Evolutionary conservation across 768 basidiomycete genomes (phyloP).

Genomic region (Albatrellus ellisii): DNA sequence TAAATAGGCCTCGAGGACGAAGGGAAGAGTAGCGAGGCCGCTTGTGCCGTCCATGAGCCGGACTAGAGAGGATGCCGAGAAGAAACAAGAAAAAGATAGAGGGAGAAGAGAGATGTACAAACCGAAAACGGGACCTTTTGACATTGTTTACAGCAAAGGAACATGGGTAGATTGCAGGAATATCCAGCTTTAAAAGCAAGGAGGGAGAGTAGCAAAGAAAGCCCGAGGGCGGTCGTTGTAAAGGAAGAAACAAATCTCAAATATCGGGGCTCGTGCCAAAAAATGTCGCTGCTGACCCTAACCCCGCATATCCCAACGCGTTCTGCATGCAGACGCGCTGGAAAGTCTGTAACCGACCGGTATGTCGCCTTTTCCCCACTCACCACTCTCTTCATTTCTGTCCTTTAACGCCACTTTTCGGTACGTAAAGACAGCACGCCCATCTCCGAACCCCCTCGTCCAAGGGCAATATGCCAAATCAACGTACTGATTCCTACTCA

Average conservation of each 20-base stretch:
- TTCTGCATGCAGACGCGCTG: too few species aligned
- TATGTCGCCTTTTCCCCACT: too few species aligned
- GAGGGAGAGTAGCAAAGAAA: constrained; percentile 4
- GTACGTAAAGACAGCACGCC: too few species aligned
- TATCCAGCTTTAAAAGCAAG: constrained; percentile 28
- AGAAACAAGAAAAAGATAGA: constrained; percentile 17
- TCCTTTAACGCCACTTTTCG: too few species aligned
- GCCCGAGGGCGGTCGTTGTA: constrained; percentile 11
- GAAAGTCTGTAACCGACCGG: too few species aligned
- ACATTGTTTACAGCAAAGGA: constrained; percentile 26
- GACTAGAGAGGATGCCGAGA: too few species aligned
- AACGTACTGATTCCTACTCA: constrained; percentile 13
- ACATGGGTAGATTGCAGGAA: constrained; percentile 26
- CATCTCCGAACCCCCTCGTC: neutral
- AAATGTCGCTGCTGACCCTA: constrained; percentile 4
- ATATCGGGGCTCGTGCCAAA: neutral
- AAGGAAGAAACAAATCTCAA: neutral
- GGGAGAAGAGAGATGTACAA: constrained; percentile 20
- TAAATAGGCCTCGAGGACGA: neutral
- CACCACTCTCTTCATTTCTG: too few species aligned
- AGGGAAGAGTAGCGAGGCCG: neutral
- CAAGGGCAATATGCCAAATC: constrained; percentile 5
- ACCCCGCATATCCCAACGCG: neutral
- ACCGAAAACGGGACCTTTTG: constrained; percentile 18
- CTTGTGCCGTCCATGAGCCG: neutral